A percentile compares a stretch with the other conserved stretches of the same genome.
Conservation (phyloP, 345 rosid species). For the Syzygium aromaticum region DNA sequence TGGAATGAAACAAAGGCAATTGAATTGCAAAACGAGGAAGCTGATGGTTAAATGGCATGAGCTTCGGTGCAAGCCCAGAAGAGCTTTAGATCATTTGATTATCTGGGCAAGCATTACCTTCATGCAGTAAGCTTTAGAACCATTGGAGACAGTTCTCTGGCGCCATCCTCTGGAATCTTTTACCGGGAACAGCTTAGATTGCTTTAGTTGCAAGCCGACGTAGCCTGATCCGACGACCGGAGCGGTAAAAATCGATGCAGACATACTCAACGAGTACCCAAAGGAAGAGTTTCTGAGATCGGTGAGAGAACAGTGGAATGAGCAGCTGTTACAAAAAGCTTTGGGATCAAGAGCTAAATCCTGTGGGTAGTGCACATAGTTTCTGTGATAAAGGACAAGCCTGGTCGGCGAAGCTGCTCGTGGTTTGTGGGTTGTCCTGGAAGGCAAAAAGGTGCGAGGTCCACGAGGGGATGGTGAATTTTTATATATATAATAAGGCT, state of each 20-base stretch:
- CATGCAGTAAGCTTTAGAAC: constrained; percentile 46
- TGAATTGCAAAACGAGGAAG: neutral
- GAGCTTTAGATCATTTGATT: neutral
- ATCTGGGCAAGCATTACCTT: constrained; percentile 24
- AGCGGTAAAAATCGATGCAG: constrained; percentile 30
- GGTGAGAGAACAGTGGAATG: neutral
- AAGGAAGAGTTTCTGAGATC: neutral
- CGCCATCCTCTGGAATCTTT: constrained; percentile 33
- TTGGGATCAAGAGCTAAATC: neutral
- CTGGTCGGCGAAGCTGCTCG: neutral
- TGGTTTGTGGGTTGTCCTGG: neutral
- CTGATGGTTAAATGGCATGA: neutral
- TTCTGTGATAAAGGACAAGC: neutral
- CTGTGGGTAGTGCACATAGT: constrained; percentile 13
- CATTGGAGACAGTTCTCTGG: constrained; percentile 41
- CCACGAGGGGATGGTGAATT: neutral
- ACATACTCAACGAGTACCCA: constrained; percentile 17
- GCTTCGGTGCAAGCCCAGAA: neutral
- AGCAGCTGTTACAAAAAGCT: neutral
- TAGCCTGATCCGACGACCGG: constrained; percentile 18
- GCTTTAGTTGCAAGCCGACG: constrained; percentile 22
- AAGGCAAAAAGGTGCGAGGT: neutral
- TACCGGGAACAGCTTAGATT: constrained; percentile 13
- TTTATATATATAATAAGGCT: neutral
- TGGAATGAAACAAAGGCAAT: neutral